Conservation (phyloP, 768 basidiomycete genomes). For the Serendipita sp. region DNA sequence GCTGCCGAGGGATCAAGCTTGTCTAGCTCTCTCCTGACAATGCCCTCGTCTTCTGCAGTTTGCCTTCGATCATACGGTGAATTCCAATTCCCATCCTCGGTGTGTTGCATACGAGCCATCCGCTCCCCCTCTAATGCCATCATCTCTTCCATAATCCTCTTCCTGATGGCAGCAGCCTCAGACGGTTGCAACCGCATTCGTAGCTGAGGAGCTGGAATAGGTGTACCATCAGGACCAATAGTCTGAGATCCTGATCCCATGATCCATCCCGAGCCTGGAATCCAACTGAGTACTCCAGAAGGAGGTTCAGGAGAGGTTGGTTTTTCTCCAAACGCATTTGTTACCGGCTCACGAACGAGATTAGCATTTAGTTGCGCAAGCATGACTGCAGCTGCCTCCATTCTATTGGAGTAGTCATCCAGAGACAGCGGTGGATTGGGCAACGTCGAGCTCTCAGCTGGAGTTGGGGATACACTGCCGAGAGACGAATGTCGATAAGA, state of each 20-base stretch:
- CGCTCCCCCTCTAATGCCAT: slow-evolving; percentile 88
- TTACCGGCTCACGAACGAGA: slow-evolving; percentile 39
- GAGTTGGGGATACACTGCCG: neutral
- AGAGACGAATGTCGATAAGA: slow-evolving; percentile 3
- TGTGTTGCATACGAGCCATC: slow-evolving; percentile 68
- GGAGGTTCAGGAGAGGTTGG: slow-evolving; percentile 11
- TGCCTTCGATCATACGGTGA: slow-evolving; percentile 24
- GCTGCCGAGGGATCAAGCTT: slow-evolving; percentile 92
- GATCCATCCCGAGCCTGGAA: slow-evolving; percentile 42
- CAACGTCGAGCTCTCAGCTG: neutral
- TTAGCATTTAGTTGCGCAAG: slow-evolving; percentile 87
- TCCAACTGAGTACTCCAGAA: slow-evolving; percentile 29
- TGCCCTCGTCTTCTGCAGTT: slow-evolving; percentile 78
- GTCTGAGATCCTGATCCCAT: slow-evolving; percentile 13
- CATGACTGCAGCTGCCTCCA: slow-evolving; percentile 98
- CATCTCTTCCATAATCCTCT: slow-evolving; percentile 99
- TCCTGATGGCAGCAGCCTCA: slow-evolving; percentile 80
- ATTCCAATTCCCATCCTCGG: slow-evolving; percentile 10
- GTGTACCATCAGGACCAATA: slow-evolving; percentile 11
- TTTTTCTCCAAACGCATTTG: slow-evolving; percentile 11
- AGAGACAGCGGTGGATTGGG: slow-evolving; percentile 38
- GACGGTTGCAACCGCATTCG: slow-evolving; percentile 62
- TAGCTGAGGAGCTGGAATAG: slow-evolving; percentile 20
- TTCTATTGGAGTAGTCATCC: slow-evolving; percentile 95
- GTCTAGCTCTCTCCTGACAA: slow-evolving; percentile 83